phyloP scores from a whole-genome alignment of 2,329 filamentous ascomycete species.

The Aspergillus flavus region DNA sequence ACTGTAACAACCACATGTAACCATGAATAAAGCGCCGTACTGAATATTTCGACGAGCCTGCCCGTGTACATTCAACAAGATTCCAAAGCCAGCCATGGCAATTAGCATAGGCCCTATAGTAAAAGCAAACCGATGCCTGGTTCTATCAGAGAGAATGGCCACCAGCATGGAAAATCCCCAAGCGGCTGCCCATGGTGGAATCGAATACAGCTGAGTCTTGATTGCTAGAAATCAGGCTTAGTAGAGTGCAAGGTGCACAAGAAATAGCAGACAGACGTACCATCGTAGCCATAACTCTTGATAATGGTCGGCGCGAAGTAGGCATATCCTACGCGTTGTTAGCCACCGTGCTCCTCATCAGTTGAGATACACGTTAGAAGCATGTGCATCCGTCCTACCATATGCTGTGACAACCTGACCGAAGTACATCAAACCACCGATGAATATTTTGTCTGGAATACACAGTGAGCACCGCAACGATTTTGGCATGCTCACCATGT shows the following conservation, averaged over 20 bases:
- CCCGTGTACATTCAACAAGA: constrained; percentile 72
- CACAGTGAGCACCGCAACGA: constrained; percentile 17
- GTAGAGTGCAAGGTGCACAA: not conserved
- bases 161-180: constrained; percentile 78
- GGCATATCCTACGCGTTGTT: constrained; percentile 58
- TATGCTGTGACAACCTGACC: constrained; percentile 77
- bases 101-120: constrained; percentile 69
- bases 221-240: constrained; percentile 41
- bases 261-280: constrained; percentile 29
- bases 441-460: constrained; percentile 61
- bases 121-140: constrained; percentile 75
- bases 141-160: constrained; percentile 71
- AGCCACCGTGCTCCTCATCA: constrained; percentile 8
- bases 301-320: constrained; percentile 78
- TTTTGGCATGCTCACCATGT: not conserved
- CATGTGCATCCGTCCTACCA: constrained; percentile 37
- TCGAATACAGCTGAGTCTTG: constrained; percentile 54
- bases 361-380: not conserved
- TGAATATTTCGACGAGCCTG: constrained; percentile 60
- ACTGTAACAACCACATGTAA: constrained; percentile 76
- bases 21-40: constrained; percentile 80
- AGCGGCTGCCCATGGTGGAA: constrained; percentile 67
- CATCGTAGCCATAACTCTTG: constrained; percentile 63
- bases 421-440: constrained; percentile 80
- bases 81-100: constrained; percentile 72